Base-by-base conservation (phyloP, 2,329 filamentous ascomycete species). In the Passalora sequoiae region DNA sequence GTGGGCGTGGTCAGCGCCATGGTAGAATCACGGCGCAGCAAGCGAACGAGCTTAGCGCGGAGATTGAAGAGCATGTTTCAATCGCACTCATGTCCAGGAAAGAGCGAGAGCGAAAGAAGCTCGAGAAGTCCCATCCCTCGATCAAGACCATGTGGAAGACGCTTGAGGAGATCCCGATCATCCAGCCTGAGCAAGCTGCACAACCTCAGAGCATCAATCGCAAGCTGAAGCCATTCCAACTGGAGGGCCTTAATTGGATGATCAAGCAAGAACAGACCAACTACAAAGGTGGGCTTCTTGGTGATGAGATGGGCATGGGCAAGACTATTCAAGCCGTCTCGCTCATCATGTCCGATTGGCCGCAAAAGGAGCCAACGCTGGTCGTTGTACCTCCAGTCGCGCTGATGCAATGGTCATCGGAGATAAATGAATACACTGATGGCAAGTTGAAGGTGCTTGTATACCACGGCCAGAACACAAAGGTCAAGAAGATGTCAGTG, bases 301-400 rank as follows among this genome's bases (percentile, higher is more conserved):
- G 92, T 46, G 92, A 98, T 57, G 92, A 98, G 67, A 98, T 98
- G 92, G 92, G 92, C 5, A 86, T 98, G 69, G 92, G 92, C 38
- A 98, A 98, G 71, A 98, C 92, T 0, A 97, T 98, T 38, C 92
- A 98, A 66, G 91, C 92, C 2, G 92, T 98, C 13, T 96, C 91
- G 3, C 76, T 98, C 32, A 89, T 98, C 66, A 97, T 97, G 92
- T 96, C 91, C 1, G 89, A 97, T 63, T 96, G 86, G 58, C 91
- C 89, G 3, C 85, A 82, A 16, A 84, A 84, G 55, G 70, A 83
- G 42, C 91, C 92, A 1, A 86, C 88, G 0, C 32, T 50, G 30
- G 44, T 54, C 9, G 47, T 53, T 10, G 50, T 47, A 29, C 50
- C 47, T 7, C 47, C 45, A 5, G 49, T 50, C 17, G 50, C 44